phyloP scores from a whole-genome alignment of 2,329 filamentous ascomycete species.

The Trichophyton benhamiae region DNA sequence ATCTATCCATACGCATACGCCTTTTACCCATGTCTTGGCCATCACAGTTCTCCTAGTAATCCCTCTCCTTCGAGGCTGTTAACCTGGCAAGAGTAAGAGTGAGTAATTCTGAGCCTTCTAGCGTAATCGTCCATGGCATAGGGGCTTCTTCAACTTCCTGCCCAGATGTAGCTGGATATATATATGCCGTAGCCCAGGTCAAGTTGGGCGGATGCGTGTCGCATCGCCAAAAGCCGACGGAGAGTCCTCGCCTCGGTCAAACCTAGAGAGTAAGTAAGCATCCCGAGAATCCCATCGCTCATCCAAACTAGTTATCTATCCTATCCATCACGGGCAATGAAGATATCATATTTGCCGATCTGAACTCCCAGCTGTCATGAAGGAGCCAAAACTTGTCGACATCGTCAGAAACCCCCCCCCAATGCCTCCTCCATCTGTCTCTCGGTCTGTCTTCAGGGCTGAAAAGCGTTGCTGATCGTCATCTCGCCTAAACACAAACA shows the following conservation, averaged over 20 bases:
- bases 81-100: not conserved
- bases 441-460: not conserved
- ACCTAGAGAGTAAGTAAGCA: too few relatives aligned
- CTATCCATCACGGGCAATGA: not conserved
- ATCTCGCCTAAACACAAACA: not conserved
- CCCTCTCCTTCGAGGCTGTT: not conserved
- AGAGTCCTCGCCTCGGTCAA: too few relatives aligned
- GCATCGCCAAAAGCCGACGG: too few relatives aligned
- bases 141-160: not conserved
- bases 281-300: too few relatives aligned
- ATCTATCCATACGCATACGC: too few relatives aligned
- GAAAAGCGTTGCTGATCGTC: too few relatives aligned
- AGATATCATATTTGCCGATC: not conserved
- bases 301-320: too few relatives aligned
- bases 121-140: not conserved
- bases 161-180: not conserved
- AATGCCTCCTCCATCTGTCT: not conserved
- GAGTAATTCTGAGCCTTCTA: not conserved
- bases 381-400: not conserved
- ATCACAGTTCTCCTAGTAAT: not conserved
- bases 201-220: too few relatives aligned
- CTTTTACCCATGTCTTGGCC: too few relatives aligned
- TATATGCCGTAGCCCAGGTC: not conserved
- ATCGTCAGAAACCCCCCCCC: not conserved
- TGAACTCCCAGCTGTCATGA: not conserved